Conservation (phyloP, 2,329 filamentous ascomycete species). For the Alternaria brassicae region DNA sequence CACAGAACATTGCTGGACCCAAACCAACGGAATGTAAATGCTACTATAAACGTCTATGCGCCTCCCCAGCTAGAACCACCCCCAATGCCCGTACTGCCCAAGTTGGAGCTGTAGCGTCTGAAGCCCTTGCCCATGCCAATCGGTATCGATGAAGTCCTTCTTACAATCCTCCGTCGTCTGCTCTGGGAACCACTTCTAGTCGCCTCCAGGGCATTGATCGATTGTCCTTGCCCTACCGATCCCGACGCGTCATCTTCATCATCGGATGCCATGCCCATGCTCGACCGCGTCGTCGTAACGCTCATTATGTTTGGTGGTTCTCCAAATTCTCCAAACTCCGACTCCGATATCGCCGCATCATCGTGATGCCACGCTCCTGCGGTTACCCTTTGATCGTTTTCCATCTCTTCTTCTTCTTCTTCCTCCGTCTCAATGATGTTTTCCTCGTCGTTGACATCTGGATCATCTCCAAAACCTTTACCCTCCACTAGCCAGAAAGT, state of each 20-base stretch:
- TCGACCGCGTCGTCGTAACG: constrained; percentile 40
- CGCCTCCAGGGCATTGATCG: constrained; percentile 19
- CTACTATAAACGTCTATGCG: neutral
- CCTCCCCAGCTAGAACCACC: constrained; percentile 48
- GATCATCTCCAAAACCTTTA: constrained; percentile 65
- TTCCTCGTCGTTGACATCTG: constrained; percentile 48
- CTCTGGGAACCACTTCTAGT: constrained; percentile 41
- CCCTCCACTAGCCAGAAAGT: constrained; percentile 77
- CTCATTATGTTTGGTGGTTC: constrained; percentile 45
- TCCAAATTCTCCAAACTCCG: constrained; percentile 47
- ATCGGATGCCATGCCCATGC: constrained; percentile 31
- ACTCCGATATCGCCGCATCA: constrained; percentile 39
- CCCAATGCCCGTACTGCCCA: constrained; percentile 51
- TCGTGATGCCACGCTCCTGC: constrained; percentile 11
- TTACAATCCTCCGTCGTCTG: constrained; percentile 41
- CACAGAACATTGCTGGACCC: too few species aligned
- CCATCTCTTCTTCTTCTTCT: constrained; percentile 27
- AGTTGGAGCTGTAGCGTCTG: constrained; percentile 54
- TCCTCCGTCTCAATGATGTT: constrained; percentile 25
- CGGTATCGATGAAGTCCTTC: constrained; percentile 53
- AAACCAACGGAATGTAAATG: too few species aligned
- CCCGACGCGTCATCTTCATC: constrained; percentile 31
- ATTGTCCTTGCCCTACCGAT: constrained; percentile 17
- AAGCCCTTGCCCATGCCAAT: constrained; percentile 57
- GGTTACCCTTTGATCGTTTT: neutral